phyloP scores from a whole-genome alignment of 1,284 basidiomycete species.

The Polyporus tsugae region DNA sequence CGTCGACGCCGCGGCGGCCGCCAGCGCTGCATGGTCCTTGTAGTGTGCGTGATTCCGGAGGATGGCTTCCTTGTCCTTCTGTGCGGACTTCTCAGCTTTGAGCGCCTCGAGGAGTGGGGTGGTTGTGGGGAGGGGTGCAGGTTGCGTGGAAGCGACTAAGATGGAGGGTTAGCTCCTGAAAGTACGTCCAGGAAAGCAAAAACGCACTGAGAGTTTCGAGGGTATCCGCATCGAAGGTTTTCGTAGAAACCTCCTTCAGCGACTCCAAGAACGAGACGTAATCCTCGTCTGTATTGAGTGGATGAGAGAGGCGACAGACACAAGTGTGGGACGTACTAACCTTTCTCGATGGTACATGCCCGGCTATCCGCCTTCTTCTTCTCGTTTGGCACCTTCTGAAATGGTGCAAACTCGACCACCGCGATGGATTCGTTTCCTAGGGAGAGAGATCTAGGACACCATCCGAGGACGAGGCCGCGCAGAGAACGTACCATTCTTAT shows the following conservation, averaged over 20 bases:
- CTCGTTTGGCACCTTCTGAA: constrained; percentile 83
- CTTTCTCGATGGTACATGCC: constrained; percentile 82
- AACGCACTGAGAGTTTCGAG: constrained; percentile 70
- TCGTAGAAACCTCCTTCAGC: constrained; percentile 56
- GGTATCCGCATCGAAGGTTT: constrained; percentile 61
- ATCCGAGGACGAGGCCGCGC: constrained; percentile 3
- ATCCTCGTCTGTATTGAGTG: constrained; percentile 45
- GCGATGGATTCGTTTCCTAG: constrained; percentile 88
- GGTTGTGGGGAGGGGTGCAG: constrained; percentile 70
- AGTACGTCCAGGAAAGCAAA: constrained; percentile 10
- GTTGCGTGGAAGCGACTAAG: constrained; percentile 67
- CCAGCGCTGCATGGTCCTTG: constrained; percentile 50
- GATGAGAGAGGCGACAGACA: not conserved
- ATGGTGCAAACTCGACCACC: constrained; percentile 94
- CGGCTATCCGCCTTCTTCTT: constrained; percentile 78
- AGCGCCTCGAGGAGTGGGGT: constrained; percentile 92
- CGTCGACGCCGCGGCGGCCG: constrained; percentile 19
- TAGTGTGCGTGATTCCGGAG: constrained; percentile 75
- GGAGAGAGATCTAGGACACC: constrained; percentile 4
- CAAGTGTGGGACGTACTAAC: constrained; percentile 42
- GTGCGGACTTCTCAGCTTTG: constrained; percentile 79
- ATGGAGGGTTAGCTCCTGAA: constrained; percentile 45
- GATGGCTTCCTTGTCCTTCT: constrained; percentile 75
- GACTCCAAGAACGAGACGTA: constrained; percentile 81
- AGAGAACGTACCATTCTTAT: constrained; percentile 80